Evolutionary conservation across 495 filamentous ascomycete genomes (phyloP).

Genomic region (Cladorrhinum samala): DNA sequence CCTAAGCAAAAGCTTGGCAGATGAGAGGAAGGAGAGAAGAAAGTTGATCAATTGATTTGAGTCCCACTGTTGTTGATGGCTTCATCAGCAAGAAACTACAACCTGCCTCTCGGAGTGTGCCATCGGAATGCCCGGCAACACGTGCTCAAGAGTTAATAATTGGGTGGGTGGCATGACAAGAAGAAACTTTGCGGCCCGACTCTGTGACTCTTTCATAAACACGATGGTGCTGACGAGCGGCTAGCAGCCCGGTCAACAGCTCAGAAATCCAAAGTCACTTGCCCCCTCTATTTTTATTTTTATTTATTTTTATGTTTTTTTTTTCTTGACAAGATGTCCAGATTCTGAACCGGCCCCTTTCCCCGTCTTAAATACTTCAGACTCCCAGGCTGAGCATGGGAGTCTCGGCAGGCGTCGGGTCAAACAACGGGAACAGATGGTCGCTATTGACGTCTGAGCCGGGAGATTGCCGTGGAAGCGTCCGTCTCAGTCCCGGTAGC

Average conservation of each 20-base stretch:
- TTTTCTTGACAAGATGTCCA: too few species aligned
- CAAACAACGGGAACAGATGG: not conserved
- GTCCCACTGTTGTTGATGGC: not conserved
- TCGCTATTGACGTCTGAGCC: slow-evolving; percentile 1
- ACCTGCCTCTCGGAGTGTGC: not conserved
- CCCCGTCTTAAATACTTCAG: too few species aligned
- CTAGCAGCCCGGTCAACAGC: too few species aligned
- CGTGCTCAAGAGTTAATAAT: not conserved
- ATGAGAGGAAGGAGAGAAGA: not conserved
- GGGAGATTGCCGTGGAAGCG: slow-evolving; percentile 16
- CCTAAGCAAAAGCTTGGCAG: not conserved
- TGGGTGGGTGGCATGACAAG: slow-evolving; percentile 4
- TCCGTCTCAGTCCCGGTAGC: slow-evolving; percentile 7
- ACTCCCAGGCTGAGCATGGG: too few species aligned
- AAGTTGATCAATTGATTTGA: not conserved
- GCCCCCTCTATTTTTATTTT: too few species aligned
- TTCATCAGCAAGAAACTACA: not conserved
- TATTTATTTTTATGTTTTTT: too few species aligned
- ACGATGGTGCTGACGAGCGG: not conserved
- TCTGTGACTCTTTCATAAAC: not conserved
- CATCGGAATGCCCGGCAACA: not conserved
- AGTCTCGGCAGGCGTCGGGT: slow-evolving; percentile 9
- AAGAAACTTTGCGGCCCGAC: not conserved
- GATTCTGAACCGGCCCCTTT: too few species aligned
- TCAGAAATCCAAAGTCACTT: too few species aligned